phyloP scores from a whole-genome alignment of 805 yeast species.

The Candida fluviatilis region DNA sequence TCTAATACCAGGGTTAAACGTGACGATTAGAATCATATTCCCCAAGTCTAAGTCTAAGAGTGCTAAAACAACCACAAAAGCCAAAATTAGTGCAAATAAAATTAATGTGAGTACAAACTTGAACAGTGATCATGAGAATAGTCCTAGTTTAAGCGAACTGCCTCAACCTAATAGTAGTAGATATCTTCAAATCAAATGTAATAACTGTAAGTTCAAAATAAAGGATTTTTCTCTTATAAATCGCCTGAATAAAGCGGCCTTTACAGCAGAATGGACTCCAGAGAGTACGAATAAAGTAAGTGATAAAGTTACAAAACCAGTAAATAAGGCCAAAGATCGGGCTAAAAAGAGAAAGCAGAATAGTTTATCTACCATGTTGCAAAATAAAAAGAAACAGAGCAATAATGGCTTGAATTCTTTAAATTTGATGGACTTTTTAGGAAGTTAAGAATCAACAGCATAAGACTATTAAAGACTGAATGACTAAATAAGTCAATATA shows the following conservation, averaged over 20 bases:
- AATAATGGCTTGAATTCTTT: constrained; percentile 30
- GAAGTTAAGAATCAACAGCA: constrained; percentile 13
- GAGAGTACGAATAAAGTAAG: constrained; percentile 6
- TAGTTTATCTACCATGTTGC: constrained; percentile 38
- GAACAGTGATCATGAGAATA: background rate
- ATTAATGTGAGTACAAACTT: background rate
- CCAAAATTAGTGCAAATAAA: background rate
- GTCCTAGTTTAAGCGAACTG: background rate
- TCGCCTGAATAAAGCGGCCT: background rate
- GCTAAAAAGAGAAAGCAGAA: constrained; percentile 46
- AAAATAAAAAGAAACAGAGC: constrained; percentile 33
- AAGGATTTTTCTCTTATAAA: background rate
- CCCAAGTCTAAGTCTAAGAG: constrained; percentile 4
- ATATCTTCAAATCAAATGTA: constrained; percentile 1
- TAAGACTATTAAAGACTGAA: background rate
- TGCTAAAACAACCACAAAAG: background rate
- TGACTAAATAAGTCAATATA: too few species aligned
- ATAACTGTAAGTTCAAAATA: background rate
- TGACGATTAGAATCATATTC: constrained; percentile 18
- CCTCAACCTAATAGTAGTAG: background rate
- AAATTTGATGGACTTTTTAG: constrained; percentile 49
- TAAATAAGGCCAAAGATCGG: constrained; percentile 12
- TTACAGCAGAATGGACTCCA: constrained; percentile 9
- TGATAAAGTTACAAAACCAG: constrained; percentile 1
- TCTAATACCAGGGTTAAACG: constrained; percentile 32